Base-by-base conservation (phyloP, 768 basidiomycete genomes). In the Boletus reticuloceps region DNA sequence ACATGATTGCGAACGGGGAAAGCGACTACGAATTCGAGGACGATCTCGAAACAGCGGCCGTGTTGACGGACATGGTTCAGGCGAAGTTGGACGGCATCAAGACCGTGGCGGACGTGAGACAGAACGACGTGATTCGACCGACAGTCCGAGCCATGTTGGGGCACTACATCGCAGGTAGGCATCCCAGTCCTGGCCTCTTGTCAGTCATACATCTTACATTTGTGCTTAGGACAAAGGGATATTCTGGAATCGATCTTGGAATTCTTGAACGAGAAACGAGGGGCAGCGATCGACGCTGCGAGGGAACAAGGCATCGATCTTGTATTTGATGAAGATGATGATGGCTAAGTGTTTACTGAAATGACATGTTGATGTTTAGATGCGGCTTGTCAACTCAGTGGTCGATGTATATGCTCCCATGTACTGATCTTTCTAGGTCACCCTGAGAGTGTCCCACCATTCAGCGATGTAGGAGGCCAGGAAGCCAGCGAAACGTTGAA, bases 51-150 rank as follows among this genome's bases (percentile, higher is more conserved):
- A 84, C 86, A 0, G 79, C 89, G 11, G 82, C 79, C 7, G 72
- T 79, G 60, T 66, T 97, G 55, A 76, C 75, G 22, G 83, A 85
- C 19, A 94, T 95, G 90, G 72, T 85, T 5, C 69, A 78, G 51
- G 63, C 68, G 19, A 67, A 85, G 47, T 60, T 83, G 22, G 74
- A 77, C 16, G 77, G 76, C 3, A 74, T 90, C 16, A 85, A 86
- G 16, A 62, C 61, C 27, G 52, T 70, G 46, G 46, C 46, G 36
- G 53, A 63, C 17, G 59, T 69, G 12, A 51, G 58, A 6, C 54
- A 46, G 5, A 53, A 53, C n/a, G 61, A 51, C 31, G 49, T 19
- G 4, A 64, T 83, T 41, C 76, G 90, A 38, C 74, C 77, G 5
- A 81, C 86, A 13, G 86, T 94, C 1, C 69, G 69, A 36, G 48